Evolutionary conservation across 2,329 filamentous ascomycete species (phyloP), one percentile per base, ranked within the genome.

Genomic region (Juglanconis juglandina): DNA sequence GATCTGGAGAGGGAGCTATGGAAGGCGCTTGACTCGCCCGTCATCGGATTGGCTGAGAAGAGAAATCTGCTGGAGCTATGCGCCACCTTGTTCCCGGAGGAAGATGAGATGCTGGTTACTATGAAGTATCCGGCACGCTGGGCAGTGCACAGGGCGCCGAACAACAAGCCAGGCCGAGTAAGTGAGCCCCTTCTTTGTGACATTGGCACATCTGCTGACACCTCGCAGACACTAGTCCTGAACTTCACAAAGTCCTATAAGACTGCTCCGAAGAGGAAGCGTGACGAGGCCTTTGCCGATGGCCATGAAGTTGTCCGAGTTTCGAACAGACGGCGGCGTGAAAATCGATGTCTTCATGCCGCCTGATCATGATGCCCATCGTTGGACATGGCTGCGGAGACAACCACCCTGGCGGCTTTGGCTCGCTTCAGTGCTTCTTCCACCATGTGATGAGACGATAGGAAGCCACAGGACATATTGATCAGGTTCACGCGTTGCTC

Each of bases 21-120:
- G 81, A 73, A 73, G 48, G 80, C 81, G 13, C 68, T 82, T 5
- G 74, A 77, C 42, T 84, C 81, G 34, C 72, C 76, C 1, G 67
- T 76, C 24, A 75, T 82, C 50, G 78, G 79, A 6, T 68, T 80
- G 35, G 67, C 73, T 17, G 82, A 85, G 66, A 78, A 81, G 66
- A 71, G 75, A 34, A 79, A 80, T 65, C 65, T 85, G 10, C 68
- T 84, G 42, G 79, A 83, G 64, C 73, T 84, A 41, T 82, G 81
- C 66, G 73, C 75, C 39, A 70, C 81, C 51, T 72, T 85, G 61
- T 82, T 82, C 61, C 76, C 79, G 14, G 71, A 78, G n/a, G 76
- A 80, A 24, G 73, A 76, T 53, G 76, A 77, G 6, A 68, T 83
- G 52, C 66, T 77, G 35, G 64, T 84, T 42, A 79, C 74, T 14